Evolutionary conservation across 139 green algal species (phyloP).

Genomic region (Yamagishiella unicocca): DNA sequence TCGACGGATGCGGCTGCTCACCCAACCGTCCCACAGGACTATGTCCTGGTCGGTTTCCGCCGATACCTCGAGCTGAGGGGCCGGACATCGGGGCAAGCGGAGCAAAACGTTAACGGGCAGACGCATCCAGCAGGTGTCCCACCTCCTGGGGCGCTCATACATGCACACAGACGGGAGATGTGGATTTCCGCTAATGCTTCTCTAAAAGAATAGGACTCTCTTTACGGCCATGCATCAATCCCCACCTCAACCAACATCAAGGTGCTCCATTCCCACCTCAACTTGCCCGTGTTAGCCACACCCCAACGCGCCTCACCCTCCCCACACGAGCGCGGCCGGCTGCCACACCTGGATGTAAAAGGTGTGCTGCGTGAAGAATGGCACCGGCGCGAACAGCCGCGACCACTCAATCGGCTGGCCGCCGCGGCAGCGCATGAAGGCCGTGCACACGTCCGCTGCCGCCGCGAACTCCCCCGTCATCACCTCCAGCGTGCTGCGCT

Average conservation of each 20-base stretch:
- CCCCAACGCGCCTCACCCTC: too few relatives aligned
- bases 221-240: too few relatives aligned
- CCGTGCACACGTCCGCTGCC: constrained; percentile 71
- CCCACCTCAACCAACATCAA: too few relatives aligned
- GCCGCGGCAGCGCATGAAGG: constrained; percentile 33
- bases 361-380: constrained; percentile 86
- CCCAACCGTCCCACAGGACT: constrained; percentile 90
- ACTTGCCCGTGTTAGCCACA: too few relatives aligned
- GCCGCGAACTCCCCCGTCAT: constrained; percentile 75
- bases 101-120: background rate
- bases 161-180: too few relatives aligned
- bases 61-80: constrained; percentile 83
- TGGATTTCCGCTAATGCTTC: too few relatives aligned
- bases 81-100: background rate
- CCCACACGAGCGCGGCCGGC: too few relatives aligned
- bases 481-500: constrained; percentile 70
- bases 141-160: too few relatives aligned
- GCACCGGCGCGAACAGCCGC: constrained; percentile 72
- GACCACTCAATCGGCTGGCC: constrained; percentile 66
- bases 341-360: constrained; percentile 90
- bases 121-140: too few relatives aligned
- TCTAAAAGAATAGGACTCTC: too few relatives aligned
- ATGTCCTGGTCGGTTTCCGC: constrained; percentile 80
- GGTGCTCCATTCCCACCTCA: too few relatives aligned
- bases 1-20: constrained; percentile 84